These are phyloP conservation scores for Hapsidospora chrysogenum DNA, from an alignment of 495 filamentous ascomycete species.

Conservation along the genomic window DNA sequence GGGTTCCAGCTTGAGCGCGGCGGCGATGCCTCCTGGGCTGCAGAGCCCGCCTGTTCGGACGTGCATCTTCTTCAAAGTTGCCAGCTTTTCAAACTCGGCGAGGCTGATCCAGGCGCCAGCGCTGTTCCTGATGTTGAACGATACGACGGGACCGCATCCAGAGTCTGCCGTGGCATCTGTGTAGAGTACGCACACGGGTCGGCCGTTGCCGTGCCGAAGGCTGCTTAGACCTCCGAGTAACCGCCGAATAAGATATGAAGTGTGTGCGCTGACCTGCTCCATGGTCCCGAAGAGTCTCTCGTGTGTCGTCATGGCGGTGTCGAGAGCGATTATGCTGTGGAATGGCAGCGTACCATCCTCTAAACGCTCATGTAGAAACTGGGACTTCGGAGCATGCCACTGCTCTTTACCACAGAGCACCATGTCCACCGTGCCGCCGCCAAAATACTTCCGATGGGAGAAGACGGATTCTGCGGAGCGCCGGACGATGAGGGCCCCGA, in stretches of 20 bases:
- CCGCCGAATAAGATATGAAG: slow-evolving; percentile 40
- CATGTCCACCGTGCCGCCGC: slow-evolving; percentile 91
- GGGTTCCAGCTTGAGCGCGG: slow-evolving; percentile 46
- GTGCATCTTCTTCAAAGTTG: slow-evolving; percentile 61
- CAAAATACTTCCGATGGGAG: slow-evolving; percentile 59
- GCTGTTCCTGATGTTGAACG: slow-evolving; percentile 63
- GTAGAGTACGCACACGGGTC: slow-evolving; percentile 50
- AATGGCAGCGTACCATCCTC: slow-evolving; percentile 86
- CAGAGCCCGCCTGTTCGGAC: slow-evolving; percentile 75
- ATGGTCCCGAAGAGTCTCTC: slow-evolving; percentile 53
- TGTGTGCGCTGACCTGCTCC: slow-evolving; percentile 55
- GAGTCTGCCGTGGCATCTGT: slow-evolving; percentile 17
- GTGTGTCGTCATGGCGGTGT: slow-evolving; percentile 55
- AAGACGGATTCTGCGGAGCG: slow-evolving; percentile 50
- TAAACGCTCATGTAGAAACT: slow-evolving; percentile 58
- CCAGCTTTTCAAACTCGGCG: slow-evolving; percentile 70
- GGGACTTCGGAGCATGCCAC: slow-evolving; percentile 60
- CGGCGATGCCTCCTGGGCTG: slow-evolving; percentile 75
- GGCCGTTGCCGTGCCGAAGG: slow-evolving; percentile 51
- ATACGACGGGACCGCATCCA: slow-evolving; percentile 49
- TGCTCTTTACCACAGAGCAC: slow-evolving; percentile 38
- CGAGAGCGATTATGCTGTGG: slow-evolving; percentile 73
- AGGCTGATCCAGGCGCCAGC: slow-evolving; percentile 60
- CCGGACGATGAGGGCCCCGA: slow-evolving; percentile 74
- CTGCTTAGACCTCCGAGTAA: slow-evolving; percentile 40